Evolutionary conservation across 305 asterid species (phyloP).

Genomic region (Solanum hybrid): DNA sequence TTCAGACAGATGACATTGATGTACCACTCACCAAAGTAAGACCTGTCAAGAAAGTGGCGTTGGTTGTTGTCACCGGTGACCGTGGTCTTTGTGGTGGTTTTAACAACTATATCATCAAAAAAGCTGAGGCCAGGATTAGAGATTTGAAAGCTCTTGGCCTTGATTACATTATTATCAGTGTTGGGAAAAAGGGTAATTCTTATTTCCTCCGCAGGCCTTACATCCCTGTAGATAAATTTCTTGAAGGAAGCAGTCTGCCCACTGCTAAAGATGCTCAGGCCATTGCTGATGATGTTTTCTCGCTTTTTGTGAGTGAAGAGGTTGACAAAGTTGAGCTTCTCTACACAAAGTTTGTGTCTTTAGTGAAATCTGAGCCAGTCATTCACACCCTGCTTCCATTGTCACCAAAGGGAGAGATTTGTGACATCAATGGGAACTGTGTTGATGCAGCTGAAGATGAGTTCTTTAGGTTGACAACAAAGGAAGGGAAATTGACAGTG

Average conservation of each 20-base stretch:
- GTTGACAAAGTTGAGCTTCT: conserved; percentile 78
- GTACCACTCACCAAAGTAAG: conserved; percentile 65
- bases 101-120: conserved; percentile 54
- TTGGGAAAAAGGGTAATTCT: conserved; percentile 73
- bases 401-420: conserved; percentile 72
- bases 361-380: conserved; percentile 69
- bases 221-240: conserved; percentile 59
- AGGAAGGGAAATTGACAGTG: conserved; percentile 67
- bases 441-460: conserved; percentile 89
- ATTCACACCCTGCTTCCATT: conserved; percentile 72
- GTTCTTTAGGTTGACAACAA: conserved; percentile 77
- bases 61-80: conserved; percentile 84
- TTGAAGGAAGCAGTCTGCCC: conserved; percentile 60
- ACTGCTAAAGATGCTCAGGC: conserved; percentile 91
- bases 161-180: conserved; percentile 57
- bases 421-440: conserved; percentile 70
- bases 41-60: conserved; percentile 80
- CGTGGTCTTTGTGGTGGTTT: conserved; percentile 93
- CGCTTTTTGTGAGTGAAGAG: conserved; percentile 70
- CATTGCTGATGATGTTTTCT: conserved; percentile 80
- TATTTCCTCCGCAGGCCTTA: conserved; percentile 62
- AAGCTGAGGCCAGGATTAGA: conserved; percentile 49
- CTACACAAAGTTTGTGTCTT: conserved; percentile 75
- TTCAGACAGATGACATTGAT: conserved; percentile 64
- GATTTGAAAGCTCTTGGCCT: conserved; percentile 59